A percentile compares a stretch with the other conserved stretches of the same genome.
Evolutionary conservation across 192 early-diverging fungal genomes (phyloP).

Genomic region (Linderina pennispora): DNA sequence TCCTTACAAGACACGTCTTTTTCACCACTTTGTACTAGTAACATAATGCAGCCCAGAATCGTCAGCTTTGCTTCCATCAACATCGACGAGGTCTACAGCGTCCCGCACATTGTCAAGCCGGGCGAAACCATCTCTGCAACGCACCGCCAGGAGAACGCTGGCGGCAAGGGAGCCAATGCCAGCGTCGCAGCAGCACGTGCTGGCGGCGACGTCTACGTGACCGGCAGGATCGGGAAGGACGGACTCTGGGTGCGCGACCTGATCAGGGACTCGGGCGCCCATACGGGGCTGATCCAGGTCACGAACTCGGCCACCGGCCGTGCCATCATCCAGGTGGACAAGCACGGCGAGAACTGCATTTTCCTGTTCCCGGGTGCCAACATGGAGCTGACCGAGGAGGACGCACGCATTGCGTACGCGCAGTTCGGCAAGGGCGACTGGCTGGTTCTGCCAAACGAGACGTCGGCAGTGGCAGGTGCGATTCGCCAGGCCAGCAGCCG

Average conservation of each 20-base stretch:
- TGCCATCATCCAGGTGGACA: constrained; percentile 80
- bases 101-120: constrained; percentile 30
- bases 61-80: constrained; percentile 45
- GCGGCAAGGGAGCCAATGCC: constrained; percentile 78
- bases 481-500: constrained; percentile 48
- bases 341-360: constrained; percentile 78
- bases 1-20: too few species aligned
- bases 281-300: constrained; percentile 54
- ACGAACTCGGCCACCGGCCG: constrained; percentile 64
- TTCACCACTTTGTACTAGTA: too few species aligned
- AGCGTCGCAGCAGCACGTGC: constrained; percentile 76
- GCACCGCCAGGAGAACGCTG: constrained; percentile 26
- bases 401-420: constrained; percentile 48
- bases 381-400: constrained; percentile 43
- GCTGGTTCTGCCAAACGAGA: constrained; percentile 88
- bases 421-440: constrained; percentile 59
- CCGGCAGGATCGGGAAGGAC: constrained; percentile 79
- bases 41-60: constrained; percentile 25
- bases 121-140: constrained; percentile 38
- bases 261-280: constrained; percentile 58
- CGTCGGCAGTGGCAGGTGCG: constrained; percentile 59
- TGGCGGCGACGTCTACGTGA: constrained; percentile 60
- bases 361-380: constrained; percentile 80
- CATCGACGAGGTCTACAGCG: constrained; percentile 46
- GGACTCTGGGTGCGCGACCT: constrained; percentile 68